These are phyloP conservation scores for Acanthamoeba triangularis DNA, from an alignment of 208 protist species.

Conservation along the genomic window DNA sequence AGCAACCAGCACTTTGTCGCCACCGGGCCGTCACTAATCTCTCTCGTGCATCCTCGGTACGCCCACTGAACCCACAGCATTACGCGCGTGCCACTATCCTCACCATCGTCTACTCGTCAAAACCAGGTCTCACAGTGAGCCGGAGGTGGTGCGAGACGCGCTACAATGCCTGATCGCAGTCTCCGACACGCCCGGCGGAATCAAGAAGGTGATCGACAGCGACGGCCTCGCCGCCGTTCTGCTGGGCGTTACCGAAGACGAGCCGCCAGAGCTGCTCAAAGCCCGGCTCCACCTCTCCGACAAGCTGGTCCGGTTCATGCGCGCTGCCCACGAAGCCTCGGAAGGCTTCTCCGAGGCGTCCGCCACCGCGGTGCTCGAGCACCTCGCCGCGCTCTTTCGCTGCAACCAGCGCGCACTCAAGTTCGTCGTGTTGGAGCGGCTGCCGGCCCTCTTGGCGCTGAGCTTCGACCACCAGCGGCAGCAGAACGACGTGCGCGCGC, in stretches of 20 bases:
- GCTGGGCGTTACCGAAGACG: conserved; percentile 12
- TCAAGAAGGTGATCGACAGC: not conserved
- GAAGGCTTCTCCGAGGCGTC: not conserved
- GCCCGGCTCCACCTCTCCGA: conserved; percentile 1
- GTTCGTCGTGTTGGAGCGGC: conserved; percentile 58
- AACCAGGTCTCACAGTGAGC: conserved; percentile 16
- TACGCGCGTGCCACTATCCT: not conserved
- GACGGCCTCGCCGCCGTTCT: conserved; percentile 5
- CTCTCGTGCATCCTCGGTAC: not conserved
- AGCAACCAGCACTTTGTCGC: conserved; percentile 50
- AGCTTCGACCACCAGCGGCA: not conserved
- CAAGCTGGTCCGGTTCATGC: conserved; percentile 17
- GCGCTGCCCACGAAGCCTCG: not conserved
- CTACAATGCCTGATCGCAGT: conserved; percentile 29
- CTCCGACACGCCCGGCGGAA: not conserved
- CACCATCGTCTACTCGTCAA: not conserved
- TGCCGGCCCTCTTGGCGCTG: conserved; percentile 8
- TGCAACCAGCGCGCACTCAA: conserved; percentile 65
- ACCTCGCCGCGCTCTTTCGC: conserved; percentile 56
- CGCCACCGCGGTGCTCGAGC: not conserved
- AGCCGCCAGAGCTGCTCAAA: conserved; percentile 34
- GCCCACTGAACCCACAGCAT: not conserved
- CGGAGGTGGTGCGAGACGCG: conserved; percentile 24
- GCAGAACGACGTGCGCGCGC: not conserved
- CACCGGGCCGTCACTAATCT: not conserved